Conservation (phyloP, 2,329 filamentous ascomycete genomes). For the Colletotrichum incanum region DNA sequence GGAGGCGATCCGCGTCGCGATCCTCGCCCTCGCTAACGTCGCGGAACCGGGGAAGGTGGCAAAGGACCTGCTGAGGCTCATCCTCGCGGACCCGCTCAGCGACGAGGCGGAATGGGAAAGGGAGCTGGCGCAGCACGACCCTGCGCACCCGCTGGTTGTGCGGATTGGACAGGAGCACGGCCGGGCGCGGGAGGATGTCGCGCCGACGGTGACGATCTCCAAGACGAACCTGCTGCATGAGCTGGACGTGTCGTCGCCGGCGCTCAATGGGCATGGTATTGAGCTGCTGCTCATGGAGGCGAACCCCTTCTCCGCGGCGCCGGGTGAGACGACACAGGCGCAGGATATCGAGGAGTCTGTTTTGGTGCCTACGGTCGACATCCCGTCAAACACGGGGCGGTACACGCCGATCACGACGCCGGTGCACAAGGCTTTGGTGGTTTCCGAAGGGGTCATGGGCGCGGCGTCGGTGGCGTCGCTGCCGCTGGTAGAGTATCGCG, state of each 20-base stretch:
- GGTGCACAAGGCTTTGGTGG: conserved; percentile 85
- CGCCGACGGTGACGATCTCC: conserved; percentile 41
- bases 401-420: conserved; percentile 82
- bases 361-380: conserved; percentile 83
- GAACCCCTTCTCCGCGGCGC: conserved; percentile 62
- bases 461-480: conserved; percentile 69
- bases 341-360: conserved; percentile 74
- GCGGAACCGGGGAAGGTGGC: conserved; percentile 64
- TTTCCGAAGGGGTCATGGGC: conserved; percentile 81
- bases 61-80: conserved; percentile 76
- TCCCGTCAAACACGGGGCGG: conserved; percentile 75
- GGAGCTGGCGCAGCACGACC: conserved; percentile 68
- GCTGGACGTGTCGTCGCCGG: conserved; percentile 74
- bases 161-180: conserved; percentile 52
- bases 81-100: conserved; percentile 80
- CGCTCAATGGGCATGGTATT: conserved; percentile 72
- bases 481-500: conserved; percentile 55
- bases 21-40: conserved; percentile 64
- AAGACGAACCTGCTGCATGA: conserved; percentile 65
- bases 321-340: conserved; percentile 55
- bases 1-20: conserved; percentile 72
- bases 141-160: conserved; percentile 73
- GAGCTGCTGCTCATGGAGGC: conserved; percentile 74
- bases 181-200: conserved; percentile 6
- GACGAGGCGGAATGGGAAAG: conserved; percentile 77